phyloP scores from a whole-genome alignment of 257 asterid genomes.

The Craterostigma plantagineum region DNA sequence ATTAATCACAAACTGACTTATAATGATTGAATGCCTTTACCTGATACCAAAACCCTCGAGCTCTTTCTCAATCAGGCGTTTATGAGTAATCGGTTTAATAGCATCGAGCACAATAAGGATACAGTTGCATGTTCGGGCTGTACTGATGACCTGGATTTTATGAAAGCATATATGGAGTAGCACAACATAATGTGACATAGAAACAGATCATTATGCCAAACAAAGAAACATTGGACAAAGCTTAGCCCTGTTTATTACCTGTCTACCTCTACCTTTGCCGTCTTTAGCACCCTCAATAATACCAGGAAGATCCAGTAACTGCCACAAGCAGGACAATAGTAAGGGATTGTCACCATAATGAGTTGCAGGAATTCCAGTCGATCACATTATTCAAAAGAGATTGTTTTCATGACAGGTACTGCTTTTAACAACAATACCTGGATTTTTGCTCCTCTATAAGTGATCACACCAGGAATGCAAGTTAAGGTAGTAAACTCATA shows the following conservation, averaged over 20 bases:
- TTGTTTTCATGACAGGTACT: too few relatives aligned
- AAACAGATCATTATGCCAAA: not conserved
- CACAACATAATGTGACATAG: too few relatives aligned
- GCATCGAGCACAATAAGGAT: constrained; percentile 95
- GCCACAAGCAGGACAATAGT: constrained; percentile 15
- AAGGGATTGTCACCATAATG: not conserved
- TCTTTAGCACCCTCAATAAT: constrained; percentile 99
- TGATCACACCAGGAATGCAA: constrained; percentile 97
- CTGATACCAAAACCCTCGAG: constrained; percentile 98
- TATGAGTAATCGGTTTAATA: constrained; percentile 95
- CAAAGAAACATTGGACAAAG: not conserved
- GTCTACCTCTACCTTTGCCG: constrained; percentile 99
- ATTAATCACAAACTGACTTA: not conserved
- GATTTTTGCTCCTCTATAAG: constrained; percentile 89
- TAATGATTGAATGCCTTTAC: constrained; percentile 20
- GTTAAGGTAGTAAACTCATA: constrained; percentile 94
- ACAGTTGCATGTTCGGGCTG: constrained; percentile 91
- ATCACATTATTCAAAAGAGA: constrained; percentile 7
- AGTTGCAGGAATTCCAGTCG: not conserved
- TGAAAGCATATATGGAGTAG: constrained; percentile 7
- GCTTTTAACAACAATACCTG: constrained; percentile 83
- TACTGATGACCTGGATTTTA: constrained; percentile 71
- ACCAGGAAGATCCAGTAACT: constrained; percentile 97
- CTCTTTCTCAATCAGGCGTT: constrained; percentile 91
- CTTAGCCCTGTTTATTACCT: constrained; percentile 29